Base-by-base conservation (phyloP, 2,329 filamentous ascomycete genomes). In the Cladosporium halotolerans region DNA sequence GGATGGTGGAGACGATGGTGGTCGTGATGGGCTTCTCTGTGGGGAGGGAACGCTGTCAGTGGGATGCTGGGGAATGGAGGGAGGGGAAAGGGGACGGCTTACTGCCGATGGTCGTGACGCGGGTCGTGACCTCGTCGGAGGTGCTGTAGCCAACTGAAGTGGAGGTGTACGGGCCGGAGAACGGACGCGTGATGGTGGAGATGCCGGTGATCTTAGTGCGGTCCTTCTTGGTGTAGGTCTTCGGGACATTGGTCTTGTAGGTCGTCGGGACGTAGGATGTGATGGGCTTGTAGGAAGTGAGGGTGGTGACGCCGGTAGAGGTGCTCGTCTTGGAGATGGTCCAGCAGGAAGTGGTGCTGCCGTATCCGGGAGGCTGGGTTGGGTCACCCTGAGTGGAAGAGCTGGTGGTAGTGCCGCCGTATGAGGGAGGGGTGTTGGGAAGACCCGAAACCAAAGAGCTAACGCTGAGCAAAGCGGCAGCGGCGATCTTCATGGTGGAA, bases 371-470 rank as follows among this genome's bases (percentile, higher is more conserved):
- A 16, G 41, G 38, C 9, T 34, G n/a, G 11, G 34, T 31, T 10
- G 16, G 13, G 13, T 11, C 16, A 3, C 11, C 34, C 14, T 41
- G 33, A 13, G 43, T 43, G 9, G 43, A 31, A 9, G 42, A 44
- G 42, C 19, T 32, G 7, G 41, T 39, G 43, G 43, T 47, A n/a
- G 43, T 34, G 4, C 3, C 31, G 9, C 51, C 51, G 51, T 53
- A 53, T 19, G n/a, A 36, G 1, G 43, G 36, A 2, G 51, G 51
- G 2, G 38, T 47, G 38, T 43, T 43, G 14, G 51, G 51, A 10
- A 47, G 38, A 4, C 43, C 51, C 3, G 48, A 51, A 32, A 51
- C 48, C 40, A 51, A 18, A 31, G 48, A 51, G 40, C 14, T 51
- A 32, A 51, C 13, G 48, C 40, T 51, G 14, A 51, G 40, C 9